Evolutionary conservation across 208 protist genomes (phyloP).

Genomic region (Trichomonas gallinae): DNA sequence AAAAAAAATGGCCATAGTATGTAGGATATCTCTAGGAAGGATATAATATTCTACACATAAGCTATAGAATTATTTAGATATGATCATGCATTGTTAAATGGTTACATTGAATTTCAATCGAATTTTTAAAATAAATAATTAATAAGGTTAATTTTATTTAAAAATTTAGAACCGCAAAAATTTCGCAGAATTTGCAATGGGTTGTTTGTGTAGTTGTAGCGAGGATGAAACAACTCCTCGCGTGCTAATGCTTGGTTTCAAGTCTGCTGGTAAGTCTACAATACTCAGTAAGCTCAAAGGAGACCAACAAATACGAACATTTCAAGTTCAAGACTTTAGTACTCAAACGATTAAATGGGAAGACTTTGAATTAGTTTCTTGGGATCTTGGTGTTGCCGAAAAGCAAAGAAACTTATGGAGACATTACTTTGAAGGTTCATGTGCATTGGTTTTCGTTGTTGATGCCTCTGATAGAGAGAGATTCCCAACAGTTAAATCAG

Average conservation of each 20-base stretch:
- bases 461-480: conserved; percentile 15
- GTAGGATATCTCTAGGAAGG: too few species aligned
- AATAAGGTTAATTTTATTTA: too few species aligned
- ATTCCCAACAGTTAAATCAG: background rate
- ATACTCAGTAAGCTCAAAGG: background rate
- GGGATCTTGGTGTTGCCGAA: background rate
- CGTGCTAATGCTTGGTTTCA: background rate
- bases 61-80: too few species aligned
- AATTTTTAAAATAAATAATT: too few species aligned
- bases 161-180: background rate
- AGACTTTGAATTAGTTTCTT: background rate
- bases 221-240: background rate
- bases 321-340: background rate
- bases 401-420: background rate
- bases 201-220: background rate
- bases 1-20: too few species aligned
- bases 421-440: conserved; percentile 23
- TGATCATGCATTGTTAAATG: too few species aligned
- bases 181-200: background rate
- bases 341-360: background rate
- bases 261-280: background rate
- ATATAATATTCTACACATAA: too few species aligned
- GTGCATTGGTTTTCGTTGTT: conserved; percentile 31
- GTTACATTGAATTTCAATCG: too few species aligned
- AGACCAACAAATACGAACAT: background rate